phyloP scores from a whole-genome alignment of 495 filamentous ascomycete genomes.

The Aspergillus nidulans region DNA sequence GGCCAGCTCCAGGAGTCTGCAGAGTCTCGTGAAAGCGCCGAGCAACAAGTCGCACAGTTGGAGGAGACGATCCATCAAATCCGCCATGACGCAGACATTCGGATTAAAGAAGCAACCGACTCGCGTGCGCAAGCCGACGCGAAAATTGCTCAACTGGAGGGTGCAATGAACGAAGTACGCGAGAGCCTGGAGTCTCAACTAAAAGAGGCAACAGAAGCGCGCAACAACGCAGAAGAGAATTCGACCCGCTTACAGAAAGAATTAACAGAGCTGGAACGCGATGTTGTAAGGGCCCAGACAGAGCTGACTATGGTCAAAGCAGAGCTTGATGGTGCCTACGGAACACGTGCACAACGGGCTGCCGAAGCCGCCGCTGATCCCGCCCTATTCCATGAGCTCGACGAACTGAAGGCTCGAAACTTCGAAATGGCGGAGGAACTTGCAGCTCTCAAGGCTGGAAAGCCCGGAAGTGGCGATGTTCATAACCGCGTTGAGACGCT shows the following conservation, averaged over 20 bases:
- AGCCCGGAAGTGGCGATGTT: slow-evolving; percentile 43
- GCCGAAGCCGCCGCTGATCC: slow-evolving; percentile 68
- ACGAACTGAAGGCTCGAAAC: slow-evolving; percentile 58
- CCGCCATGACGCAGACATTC: slow-evolving; percentile 31
- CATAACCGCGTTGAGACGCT: slow-evolving; percentile 57
- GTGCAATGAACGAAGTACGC: slow-evolving; percentile 20
- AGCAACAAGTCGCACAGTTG: slow-evolving; percentile 31
- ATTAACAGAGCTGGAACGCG: slow-evolving; percentile 68
- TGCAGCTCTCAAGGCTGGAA: slow-evolving; percentile 44
- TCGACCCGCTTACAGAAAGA: slow-evolving; percentile 55
- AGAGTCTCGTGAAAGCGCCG: slow-evolving; percentile 28
- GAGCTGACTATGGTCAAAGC: slow-evolving; percentile 89
- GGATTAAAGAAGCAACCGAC: slow-evolving; percentile 22
- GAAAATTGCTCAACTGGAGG: slow-evolving; percentile 18
- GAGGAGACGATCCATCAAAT: slow-evolving; percentile 37
- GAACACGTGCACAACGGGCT: slow-evolving; percentile 68
- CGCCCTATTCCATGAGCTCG: slow-evolving; percentile 60
- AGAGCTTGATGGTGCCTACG: slow-evolving; percentile 93
- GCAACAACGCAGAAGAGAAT: slow-evolving; percentile 40
- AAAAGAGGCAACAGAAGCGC: slow-evolving; percentile 24
- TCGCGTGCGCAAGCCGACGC: slow-evolving; percentile 13
- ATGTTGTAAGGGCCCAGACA: slow-evolving; percentile 81
- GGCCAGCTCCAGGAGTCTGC: slow-evolving; percentile 21
- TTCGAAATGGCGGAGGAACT: slow-evolving; percentile 57
- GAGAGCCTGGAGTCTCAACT: slow-evolving; percentile 23